phyloP scores from a whole-genome alignment of 2,329 filamentous ascomycete genomes.

The Leptosphaerulina australis region DNA sequence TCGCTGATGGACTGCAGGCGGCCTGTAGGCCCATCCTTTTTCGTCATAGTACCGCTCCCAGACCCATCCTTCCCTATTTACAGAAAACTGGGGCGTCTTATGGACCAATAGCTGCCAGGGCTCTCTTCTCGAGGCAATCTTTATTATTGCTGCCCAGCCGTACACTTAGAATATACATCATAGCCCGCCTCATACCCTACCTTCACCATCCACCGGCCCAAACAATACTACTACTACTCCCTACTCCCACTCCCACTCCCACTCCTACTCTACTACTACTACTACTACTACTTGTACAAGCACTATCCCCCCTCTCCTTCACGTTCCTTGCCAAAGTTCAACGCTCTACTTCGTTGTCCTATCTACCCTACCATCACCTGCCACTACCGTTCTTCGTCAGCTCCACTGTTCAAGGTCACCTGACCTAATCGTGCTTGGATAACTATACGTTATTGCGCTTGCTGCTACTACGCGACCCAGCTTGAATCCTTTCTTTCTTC shows the following conservation, averaged over 20 bases:
- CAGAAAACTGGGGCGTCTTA: slow-evolving; percentile 38
- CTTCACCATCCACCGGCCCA: slow-evolving; percentile 21
- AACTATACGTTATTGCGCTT: slow-evolving; percentile 15
- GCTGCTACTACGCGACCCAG: slow-evolving; percentile 15
- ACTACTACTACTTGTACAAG: too few relatives aligned
- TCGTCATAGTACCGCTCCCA: slow-evolving; percentile 47
- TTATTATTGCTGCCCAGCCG: slow-evolving; percentile 47
- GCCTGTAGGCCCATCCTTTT: slow-evolving; percentile 43
- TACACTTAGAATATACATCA: slow-evolving; percentile 47
- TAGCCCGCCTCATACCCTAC: slow-evolving; percentile 42
- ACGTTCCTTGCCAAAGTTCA: slow-evolving; percentile 24
- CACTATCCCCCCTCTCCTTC: slow-evolving; percentile 37
- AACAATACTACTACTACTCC: slow-evolving; percentile 27
- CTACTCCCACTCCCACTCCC: too few relatives aligned
- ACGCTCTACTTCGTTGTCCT: slow-evolving; percentile 22
- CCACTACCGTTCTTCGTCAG: slow-evolving; percentile 14
- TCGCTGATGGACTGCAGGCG: slow-evolving; percentile 37
- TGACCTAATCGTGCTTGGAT: slow-evolving; percentile 27
- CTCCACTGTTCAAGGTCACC: slow-evolving; percentile 26
- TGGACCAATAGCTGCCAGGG: slow-evolving; percentile 37
- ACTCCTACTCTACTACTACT: slow-evolving; percentile 26
- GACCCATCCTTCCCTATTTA: slow-evolving; percentile 48
- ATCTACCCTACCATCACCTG: slow-evolving; percentile 19
- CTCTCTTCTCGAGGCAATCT: slow-evolving; percentile 27
- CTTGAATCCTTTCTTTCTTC: slow-evolving; percentile 20